These are phyloP conservation scores for Trametes cingulata DNA, from an alignment of 768 basidiomycete species.

Conservation along the genomic window DNA sequence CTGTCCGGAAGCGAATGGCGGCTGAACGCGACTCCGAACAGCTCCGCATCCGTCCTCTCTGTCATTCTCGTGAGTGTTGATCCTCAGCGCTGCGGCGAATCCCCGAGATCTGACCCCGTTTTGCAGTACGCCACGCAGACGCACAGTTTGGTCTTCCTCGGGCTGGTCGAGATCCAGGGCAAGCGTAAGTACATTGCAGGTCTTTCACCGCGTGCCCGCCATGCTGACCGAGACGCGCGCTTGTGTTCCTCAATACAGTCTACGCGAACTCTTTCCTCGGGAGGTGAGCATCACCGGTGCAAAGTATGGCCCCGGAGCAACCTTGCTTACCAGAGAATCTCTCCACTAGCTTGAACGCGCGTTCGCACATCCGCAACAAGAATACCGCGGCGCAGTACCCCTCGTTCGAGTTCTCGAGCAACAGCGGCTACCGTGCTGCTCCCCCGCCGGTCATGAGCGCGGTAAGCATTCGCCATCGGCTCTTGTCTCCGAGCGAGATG, in stretches of 20 bases:
- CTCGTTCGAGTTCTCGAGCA: conserved; percentile 14
- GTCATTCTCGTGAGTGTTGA: conserved; percentile 12
- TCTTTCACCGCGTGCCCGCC: neutral
- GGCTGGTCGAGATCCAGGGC: conserved; percentile 22
- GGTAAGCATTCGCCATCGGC: too few species aligned
- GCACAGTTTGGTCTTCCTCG: conserved; percentile 21
- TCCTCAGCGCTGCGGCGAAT: neutral
- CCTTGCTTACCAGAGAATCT: neutral
- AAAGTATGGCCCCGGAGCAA: neutral
- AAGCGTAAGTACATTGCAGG: conserved; percentile 11
- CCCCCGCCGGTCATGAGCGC: neutral
- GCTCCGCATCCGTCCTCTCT: conserved; percentile 14
- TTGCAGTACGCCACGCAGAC: conserved; percentile 11
- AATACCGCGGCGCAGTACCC: conserved; percentile 8
- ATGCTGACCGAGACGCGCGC: neutral
- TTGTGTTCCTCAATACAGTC: neutral
- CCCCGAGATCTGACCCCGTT: neutral
- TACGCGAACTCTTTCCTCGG: conserved; percentile 23
- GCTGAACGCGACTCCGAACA: neutral
- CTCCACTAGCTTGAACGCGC: conserved; percentile 9
- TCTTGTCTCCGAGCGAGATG: neutral
- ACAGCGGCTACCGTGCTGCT: conserved; percentile 10
- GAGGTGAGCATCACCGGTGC: neutral
- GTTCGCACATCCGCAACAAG: conserved; percentile 17
- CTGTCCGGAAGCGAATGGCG: neutral